phyloP scores from a whole-genome alignment of 176 grass and related monocot genomes.

The Cymbopogon citratus region DNA sequence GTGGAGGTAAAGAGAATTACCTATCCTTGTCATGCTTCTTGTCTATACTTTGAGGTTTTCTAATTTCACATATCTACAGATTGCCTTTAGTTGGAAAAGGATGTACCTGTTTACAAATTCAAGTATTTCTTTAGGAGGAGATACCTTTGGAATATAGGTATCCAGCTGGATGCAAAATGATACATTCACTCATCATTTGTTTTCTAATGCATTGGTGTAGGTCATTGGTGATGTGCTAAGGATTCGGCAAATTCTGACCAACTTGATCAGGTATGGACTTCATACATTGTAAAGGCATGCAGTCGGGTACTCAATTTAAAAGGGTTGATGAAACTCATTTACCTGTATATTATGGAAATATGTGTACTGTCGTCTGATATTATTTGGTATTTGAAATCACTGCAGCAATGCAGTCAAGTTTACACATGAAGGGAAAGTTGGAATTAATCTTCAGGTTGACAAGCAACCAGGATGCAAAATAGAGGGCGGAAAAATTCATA shows the following conservation, averaged over 20 bases:
- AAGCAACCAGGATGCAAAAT: constrained; percentile 18
- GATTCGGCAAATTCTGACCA: constrained; percentile 92
- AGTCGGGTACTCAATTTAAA: constrained; percentile 16
- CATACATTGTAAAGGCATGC: constrained; percentile 17
- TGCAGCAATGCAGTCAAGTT: constrained; percentile 95
- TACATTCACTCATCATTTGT: neutral
- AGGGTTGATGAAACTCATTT: neutral
- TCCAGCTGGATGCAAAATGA: constrained; percentile 11
- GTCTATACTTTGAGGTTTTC: neutral
- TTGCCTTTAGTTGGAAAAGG: neutral
- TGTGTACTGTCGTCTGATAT: constrained; percentile 8
- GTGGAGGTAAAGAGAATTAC: constrained; percentile 56
- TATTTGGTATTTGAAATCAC: constrained; percentile 28
- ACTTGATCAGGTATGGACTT: constrained; percentile 72
- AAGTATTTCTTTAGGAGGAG: neutral
- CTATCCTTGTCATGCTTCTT: neutral
- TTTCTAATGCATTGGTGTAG: constrained; percentile 46
- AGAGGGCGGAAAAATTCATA: constrained; percentile 15
- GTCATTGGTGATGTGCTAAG: constrained; percentile 90
- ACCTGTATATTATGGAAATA: constrained; percentile 6
- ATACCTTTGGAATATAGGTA: constrained; percentile 8
- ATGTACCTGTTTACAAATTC: neutral
- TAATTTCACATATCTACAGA: constrained; percentile 7
- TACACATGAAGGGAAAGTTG: constrained; percentile 88
- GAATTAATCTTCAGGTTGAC: constrained; percentile 67